Base-by-base conservation (phyloP, 805 yeast species). In the Candida namnaoensis region DNA sequence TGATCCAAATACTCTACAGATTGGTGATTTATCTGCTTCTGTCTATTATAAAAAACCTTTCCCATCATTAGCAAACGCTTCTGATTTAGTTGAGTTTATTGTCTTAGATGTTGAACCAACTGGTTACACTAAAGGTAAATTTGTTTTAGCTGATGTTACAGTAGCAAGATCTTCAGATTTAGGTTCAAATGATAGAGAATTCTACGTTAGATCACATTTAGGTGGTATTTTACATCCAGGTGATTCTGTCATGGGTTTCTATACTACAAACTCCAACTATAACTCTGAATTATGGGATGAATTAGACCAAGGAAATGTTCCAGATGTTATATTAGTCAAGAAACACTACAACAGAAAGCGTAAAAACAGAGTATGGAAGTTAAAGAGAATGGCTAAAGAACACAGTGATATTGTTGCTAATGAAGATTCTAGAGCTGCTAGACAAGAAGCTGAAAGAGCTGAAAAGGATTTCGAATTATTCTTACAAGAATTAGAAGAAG, bases 401-500 rank as follows among this genome's bases (percentile, higher is more conserved):
- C 95, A 90, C 67, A 76, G 78, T 50, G 97, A 90, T 53, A 79
- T 87, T 49, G 88, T 81, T 37, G 95, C 93, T 44, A 72, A 78
- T 50, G 80, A 77, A 51, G 77, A 71, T 44, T 70, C 78, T 3
- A 82, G 88, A 66, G 82, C 78, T 48, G 90, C 87, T 42, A 83
- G 77, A 69, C 93, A 85, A 64, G 96, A 88, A 48, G 80, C 79
- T 54, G 98, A 88, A 61, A 76, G 85, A 54, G 96, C 95, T 5
- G 97, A 91, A 66, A 81, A 78, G 64, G 99, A 91, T 66, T 93
- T 88, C 68, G 99, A 91, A 68, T 59, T 82, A 51, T 93, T 93
- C 86, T 76, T 93, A 67, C 97, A 88, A 68, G 96, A 93, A 63
- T 78, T 93, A 61, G 99, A 93, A 70, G 98, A 93, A 66, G 99